Base-by-base conservation (phyloP, 805 yeast genomes). In the Brettanomyces nanus region DNA sequence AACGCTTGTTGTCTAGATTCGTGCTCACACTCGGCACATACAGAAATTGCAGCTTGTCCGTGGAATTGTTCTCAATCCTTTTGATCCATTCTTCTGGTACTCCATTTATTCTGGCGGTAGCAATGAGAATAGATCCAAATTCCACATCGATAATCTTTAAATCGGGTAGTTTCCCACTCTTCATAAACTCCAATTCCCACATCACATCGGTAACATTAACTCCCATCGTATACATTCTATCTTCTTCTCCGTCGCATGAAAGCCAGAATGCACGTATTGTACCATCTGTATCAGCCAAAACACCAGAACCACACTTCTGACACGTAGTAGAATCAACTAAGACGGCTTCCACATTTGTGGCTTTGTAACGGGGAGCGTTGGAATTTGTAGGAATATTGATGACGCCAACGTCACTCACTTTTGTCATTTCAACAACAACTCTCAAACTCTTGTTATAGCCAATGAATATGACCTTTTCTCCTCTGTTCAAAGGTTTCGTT, bases 211-310 rank as follows among this genome's bases (percentile, higher is more conserved):
- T 71, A 11, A 81, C 78, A 56, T 85, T 95, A 35, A 87, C 56
- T 14, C 94, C 95, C 69, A 84, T 77, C 19, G 76, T 70, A 46
- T 84, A 92, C 36, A 75, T 76, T 31, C 71, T 69, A 30, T 64
- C 68, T 35, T 77, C 71, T 46, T 85, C 95, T 14, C 95, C 95
- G 37, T 86, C 66, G 56, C 75, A 86, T 1, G 90, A 72, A 44
- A 87, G 58, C 96, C 96, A 89, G 39, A 89, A 62, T 0, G 92
- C 95, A 44, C 90, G 72, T 10, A 89, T 73, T 0, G 79, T 72
- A 10, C 96, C 97, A 51, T 81, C 83, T 30, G 69, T 59, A 54
- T 84, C 87, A 4, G 83, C 80, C 31, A 89, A 59, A 3, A 86
- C 71, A 48, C 96, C 97, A 3, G 92, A 73, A 7, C 51, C 48